Evolutionary conservation across 371 early-diverging fungal genomes (phyloP), one percentile per base, ranked within the genome.

Genomic region (Cladochytrium tenue): DNA sequence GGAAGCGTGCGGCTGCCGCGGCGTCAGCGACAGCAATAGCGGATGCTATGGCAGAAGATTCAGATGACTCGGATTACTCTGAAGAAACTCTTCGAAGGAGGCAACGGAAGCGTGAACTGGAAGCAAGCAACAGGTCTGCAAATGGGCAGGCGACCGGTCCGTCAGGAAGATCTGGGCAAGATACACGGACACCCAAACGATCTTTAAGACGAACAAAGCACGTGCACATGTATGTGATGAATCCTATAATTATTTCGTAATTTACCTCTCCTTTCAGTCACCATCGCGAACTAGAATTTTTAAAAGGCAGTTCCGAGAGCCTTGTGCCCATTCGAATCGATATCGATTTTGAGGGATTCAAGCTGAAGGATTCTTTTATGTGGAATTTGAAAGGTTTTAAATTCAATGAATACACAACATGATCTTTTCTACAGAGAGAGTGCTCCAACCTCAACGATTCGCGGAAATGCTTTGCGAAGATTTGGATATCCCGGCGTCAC

Each of bases 361-460:
- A 88, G 63, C 73, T 96, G 50, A 81, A 90, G 26, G 97, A 97
- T 66, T 82, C 87, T 20, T 95, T 97, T 73, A 90, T 92, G 13
- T 97, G 97, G 97, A 95, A 96, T 71, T 72, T 93, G 35, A 88
- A 93, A 69, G 93, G 88, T 30, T 27, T 55, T 7, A 26, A 28
- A 26, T 26, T 55, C 55, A 55, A 7, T 55, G 7, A 15, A 13
- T 10, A 26, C 30, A 28, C 27, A 56, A 26, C 31, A 25, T 20
- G 20, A 4, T 27, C 34, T 7, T 28, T 53, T 4, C n/a, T 26
- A 27, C 34, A 88, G 94, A 96, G 66, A 84, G 84, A 64, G 76
- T 88, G n/a, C 75, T 94, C 58, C 92, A 95, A 15, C 95, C 96
- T 1, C 94, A 95, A 63, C 85, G 90, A 67, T 96, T 96, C 85